Conservation (phyloP, 371 early-diverging fungal species). For the Mucor plumbeus region DNA sequence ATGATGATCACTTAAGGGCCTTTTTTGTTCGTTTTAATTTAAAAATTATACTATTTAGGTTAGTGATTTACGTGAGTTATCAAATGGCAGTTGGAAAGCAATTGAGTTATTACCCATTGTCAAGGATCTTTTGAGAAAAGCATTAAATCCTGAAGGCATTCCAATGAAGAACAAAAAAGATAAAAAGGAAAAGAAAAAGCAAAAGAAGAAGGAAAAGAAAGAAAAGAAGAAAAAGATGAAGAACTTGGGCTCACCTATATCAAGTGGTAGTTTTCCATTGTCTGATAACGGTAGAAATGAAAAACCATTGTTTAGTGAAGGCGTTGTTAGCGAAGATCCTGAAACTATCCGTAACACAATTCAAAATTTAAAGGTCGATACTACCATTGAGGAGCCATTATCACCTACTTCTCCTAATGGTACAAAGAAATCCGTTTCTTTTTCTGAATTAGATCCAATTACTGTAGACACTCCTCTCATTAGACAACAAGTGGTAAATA, state of each 20-base stretch:
- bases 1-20: not conserved
- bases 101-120: slow-evolving; percentile 49
- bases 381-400: slow-evolving; percentile 3
- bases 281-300: slow-evolving; percentile 15
- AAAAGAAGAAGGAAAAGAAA: slow-evolving; percentile 29
- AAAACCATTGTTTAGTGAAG: slow-evolving; percentile 13
- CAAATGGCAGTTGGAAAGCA: slow-evolving; percentile 65
- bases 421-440: slow-evolving; percentile 35
- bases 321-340: slow-evolving; percentile 23
- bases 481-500: not conserved
- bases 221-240: slow-evolving; percentile 18
- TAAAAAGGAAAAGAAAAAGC: slow-evolving; percentile 34
- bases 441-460: slow-evolving; percentile 25
- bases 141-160: slow-evolving; percentile 9
- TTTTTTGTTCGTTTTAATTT: not conserved
- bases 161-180: slow-evolving; percentile 20
- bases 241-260: slow-evolving; percentile 33
- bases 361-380: slow-evolving; percentile 35
- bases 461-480: not conserved
- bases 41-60: slow-evolving; percentile 30
- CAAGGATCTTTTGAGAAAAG: slow-evolving; percentile 36
- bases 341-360: slow-evolving; percentile 46
- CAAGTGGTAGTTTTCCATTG: slow-evolving; percentile 11
- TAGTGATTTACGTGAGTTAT: slow-evolving; percentile 63
- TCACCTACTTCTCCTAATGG: not conserved